Evolutionary conservation across 75 land plant species (phyloP).

Genomic region (Isoetes taiwanensis): DNA sequence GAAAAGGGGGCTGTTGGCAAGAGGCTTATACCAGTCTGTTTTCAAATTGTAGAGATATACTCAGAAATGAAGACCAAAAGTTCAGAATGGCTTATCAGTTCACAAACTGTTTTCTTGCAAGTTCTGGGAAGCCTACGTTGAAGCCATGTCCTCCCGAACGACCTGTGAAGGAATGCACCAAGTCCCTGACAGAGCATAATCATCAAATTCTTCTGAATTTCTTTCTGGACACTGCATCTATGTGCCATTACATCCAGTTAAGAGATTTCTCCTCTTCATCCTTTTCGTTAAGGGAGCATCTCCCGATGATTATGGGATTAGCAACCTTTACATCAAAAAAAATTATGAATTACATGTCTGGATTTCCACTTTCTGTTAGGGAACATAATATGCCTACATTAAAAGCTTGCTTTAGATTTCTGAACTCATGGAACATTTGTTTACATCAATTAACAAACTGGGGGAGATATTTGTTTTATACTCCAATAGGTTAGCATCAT

Average conservation of each 20-base stretch:
- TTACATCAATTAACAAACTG: no score
- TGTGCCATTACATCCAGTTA: not conserved
- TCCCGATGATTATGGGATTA: not conserved
- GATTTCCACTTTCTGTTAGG: not conserved
- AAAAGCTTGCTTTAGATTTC: no score
- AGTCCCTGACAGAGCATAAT: not conserved
- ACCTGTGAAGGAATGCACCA: not conserved
- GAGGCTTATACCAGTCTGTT: no score
- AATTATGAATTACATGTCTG: not conserved
- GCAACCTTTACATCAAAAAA: not conserved
- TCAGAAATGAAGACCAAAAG: not conserved
- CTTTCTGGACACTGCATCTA: not conserved
- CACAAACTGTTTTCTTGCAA: not conserved
- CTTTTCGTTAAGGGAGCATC: not conserved
- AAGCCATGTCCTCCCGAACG: not conserved
- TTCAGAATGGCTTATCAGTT: constrained; percentile 1
- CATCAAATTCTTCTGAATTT: not conserved
- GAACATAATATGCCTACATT: no score
- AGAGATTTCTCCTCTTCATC: no score
- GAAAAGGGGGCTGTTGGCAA: no score
- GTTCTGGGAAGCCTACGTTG: not conserved
- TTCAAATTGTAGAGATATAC: no score
- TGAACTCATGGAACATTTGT: no score
- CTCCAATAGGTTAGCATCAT: no score
- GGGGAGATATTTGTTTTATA: no score